phyloP scores from a whole-genome alignment of 345 rosid species.

The Turnera subulata region DNA sequence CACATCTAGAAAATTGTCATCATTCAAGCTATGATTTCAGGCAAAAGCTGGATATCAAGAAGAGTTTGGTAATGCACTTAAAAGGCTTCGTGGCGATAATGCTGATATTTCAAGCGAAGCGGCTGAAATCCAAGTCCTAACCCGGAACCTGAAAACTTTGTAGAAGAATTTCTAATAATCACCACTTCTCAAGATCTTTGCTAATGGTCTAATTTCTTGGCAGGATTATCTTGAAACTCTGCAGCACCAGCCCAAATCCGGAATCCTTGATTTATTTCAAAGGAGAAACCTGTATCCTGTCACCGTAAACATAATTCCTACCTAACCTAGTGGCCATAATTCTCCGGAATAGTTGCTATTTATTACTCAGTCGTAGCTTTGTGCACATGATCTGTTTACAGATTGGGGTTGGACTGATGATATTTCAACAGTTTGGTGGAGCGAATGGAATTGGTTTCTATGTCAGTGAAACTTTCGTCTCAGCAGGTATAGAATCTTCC shows the following conservation, averaged over 20 bases:
- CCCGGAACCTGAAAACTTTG: neutral
- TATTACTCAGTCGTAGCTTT: too few species aligned
- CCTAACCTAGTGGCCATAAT: neutral
- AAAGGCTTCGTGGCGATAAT: constrained; percentile 77
- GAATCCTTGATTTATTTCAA: constrained; percentile 20
- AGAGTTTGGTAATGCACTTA: constrained; percentile 65
- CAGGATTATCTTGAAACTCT: constrained; percentile 24
- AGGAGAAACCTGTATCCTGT: constrained; percentile 12
- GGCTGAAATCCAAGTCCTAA: constrained; percentile 63
- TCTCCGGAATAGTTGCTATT: too few species aligned
- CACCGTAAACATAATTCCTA: neutral
- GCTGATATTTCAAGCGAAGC: constrained; percentile 70
- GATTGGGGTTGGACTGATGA: constrained; percentile 93
- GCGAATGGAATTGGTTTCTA: constrained; percentile 87
- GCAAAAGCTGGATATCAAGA: constrained; percentile 60
- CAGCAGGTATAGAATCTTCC: too few species aligned
- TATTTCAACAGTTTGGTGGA: constrained; percentile 90
- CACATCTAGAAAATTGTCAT: too few species aligned
- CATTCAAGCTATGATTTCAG: constrained; percentile 32
- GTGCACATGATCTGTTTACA: too few species aligned
- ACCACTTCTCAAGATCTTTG: neutral
- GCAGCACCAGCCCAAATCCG: constrained; percentile 20
- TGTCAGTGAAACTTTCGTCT: constrained; percentile 62
- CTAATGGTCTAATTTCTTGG: neutral
- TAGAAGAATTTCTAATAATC: neutral